A percentile compares a stretch with the other conserved stretches of the same genome.
Conservation (phyloP, 2,329 filamentous ascomycete species). For the Cladosporium sp. region DNA sequence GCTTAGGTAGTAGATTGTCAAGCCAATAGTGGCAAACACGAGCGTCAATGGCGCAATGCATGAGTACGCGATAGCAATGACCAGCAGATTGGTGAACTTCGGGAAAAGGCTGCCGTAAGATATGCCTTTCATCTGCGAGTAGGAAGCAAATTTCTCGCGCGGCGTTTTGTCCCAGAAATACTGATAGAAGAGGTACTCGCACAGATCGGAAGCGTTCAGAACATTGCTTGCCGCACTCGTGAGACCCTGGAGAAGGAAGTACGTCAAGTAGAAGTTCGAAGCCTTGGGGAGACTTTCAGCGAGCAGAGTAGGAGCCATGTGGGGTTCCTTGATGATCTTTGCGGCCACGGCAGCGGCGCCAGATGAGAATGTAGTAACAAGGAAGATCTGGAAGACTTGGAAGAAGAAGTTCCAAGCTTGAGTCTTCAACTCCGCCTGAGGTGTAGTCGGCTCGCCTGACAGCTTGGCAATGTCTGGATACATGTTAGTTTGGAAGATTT, state of each 20-base stretch:
- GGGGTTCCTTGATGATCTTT: slow-evolving; percentile 32
- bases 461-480: slow-evolving; percentile 28
- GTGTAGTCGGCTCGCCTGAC: slow-evolving; percentile 36
- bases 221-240: slow-evolving; percentile 28
- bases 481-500: too few relatives aligned
- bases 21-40: slow-evolving; percentile 42
- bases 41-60: slow-evolving; percentile 47
- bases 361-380: slow-evolving; percentile 38
- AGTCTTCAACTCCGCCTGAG: slow-evolving; percentile 41
- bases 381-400: slow-evolving; percentile 40
- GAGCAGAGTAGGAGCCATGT: slow-evolving; percentile 29
- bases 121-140: slow-evolving; percentile 40
- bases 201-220: slow-evolving; percentile 30
- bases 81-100: slow-evolving; percentile 43
- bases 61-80: slow-evolving; percentile 44
- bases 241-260: slow-evolving; percentile 37
- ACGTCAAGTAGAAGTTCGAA: slow-evolving; percentile 39
- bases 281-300: slow-evolving; percentile 35
- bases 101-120: slow-evolving; percentile 45
- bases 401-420: slow-evolving; percentile 39
- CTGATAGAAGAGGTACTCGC: slow-evolving; percentile 31
- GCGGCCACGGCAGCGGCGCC: slow-evolving; percentile 32
- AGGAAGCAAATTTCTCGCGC: slow-evolving; percentile 43
- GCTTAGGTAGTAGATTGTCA: slow-evolving; percentile 43
- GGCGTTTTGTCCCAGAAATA: slow-evolving; percentile 39